phyloP scores from a whole-genome alignment of 2,329 filamentous ascomycete species.

The Nannizzia gypsea region DNA sequence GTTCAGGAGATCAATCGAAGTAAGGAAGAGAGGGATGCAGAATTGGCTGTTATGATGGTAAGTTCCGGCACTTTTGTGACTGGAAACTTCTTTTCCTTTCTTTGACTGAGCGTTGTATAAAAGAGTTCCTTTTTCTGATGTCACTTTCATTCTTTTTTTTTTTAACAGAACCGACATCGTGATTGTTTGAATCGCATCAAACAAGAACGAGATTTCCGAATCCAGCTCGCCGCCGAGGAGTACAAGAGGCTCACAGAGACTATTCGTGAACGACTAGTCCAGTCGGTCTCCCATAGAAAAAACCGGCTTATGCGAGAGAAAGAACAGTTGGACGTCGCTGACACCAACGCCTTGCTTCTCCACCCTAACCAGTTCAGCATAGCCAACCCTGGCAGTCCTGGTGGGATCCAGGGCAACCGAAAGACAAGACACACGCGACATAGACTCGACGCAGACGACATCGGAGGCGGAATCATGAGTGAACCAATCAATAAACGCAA shows the following conservation, averaged over 20 bases:
- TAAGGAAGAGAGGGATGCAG: constrained; percentile 74
- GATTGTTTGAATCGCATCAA: constrained; percentile 45
- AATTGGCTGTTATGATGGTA: constrained; percentile 72
- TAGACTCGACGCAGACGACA: constrained; percentile 41
- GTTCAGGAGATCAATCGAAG: constrained; percentile 76
- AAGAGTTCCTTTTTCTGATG: not conserved
- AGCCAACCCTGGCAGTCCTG: constrained; percentile 51
- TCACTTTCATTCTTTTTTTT: not conserved
- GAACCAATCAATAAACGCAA: constrained; percentile 46
- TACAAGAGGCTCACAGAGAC: constrained; percentile 47
- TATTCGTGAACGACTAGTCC: constrained; percentile 49
- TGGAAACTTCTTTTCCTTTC: not conserved
- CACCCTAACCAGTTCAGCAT: constrained; percentile 57
- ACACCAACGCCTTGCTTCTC: constrained; percentile 53
- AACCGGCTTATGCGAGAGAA: constrained; percentile 51
- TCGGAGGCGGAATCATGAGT: constrained; percentile 36
- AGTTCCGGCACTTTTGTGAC: constrained; percentile 20
- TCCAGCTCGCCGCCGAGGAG: constrained; percentile 52
- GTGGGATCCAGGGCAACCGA: constrained; percentile 47
- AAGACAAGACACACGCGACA: constrained; percentile 53
- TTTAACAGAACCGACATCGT: constrained; percentile 44
- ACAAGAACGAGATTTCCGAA: constrained; percentile 46
- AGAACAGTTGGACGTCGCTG: constrained; percentile 54
- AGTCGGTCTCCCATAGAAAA: constrained; percentile 46
- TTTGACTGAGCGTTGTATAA: not conserved